phyloP scores from a whole-genome alignment of 108 stramenopile genomes.

The Cyclotella cryptica region DNA sequence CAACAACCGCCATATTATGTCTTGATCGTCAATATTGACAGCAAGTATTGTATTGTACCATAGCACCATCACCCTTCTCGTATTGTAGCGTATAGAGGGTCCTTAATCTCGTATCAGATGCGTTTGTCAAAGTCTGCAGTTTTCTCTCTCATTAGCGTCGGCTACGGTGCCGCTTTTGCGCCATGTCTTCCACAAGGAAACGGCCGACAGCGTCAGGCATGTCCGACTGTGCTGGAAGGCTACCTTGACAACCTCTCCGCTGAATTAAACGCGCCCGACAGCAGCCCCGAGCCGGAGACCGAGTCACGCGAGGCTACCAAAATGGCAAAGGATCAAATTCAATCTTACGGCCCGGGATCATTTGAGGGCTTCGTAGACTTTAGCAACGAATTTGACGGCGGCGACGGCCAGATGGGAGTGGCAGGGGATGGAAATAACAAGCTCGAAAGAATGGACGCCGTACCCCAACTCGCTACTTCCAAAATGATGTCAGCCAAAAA shows the following conservation, averaged over 20 bases:
- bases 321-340: slow-evolving; percentile 57
- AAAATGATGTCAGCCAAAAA: slow-evolving; percentile 78
- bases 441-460: slow-evolving; percentile 59
- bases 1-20: too few species aligned
- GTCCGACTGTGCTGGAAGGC: slow-evolving; percentile 40
- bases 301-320: slow-evolving; percentile 59
- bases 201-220: not conserved
- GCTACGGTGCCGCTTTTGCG: slow-evolving; percentile 14
- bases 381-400: slow-evolving; percentile 68
- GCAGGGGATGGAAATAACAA: slow-evolving; percentile 83
- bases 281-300: slow-evolving; percentile 42
- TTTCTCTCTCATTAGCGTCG: slow-evolving; percentile 23
- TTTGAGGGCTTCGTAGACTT: slow-evolving; percentile 80
- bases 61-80: not conserved
- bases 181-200: not conserved
- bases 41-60: too few species aligned
- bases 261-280: slow-evolving; percentile 44
- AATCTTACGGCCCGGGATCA: slow-evolving; percentile 64
- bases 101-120: slow-evolving; percentile 2
- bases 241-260: slow-evolving; percentile 72
- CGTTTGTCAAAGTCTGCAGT: slow-evolving; percentile 21
- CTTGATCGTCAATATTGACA: too few species aligned
- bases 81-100: not conserved
- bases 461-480: slow-evolving; percentile 61
- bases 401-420: slow-evolving; percentile 92